A percentile compares a stretch with the other conserved stretches of the same genome.
Evolutionary conservation across 176 grass and related monocot genomes (phyloP).

Genomic region (Echinochloa phyllopogon): DNA sequence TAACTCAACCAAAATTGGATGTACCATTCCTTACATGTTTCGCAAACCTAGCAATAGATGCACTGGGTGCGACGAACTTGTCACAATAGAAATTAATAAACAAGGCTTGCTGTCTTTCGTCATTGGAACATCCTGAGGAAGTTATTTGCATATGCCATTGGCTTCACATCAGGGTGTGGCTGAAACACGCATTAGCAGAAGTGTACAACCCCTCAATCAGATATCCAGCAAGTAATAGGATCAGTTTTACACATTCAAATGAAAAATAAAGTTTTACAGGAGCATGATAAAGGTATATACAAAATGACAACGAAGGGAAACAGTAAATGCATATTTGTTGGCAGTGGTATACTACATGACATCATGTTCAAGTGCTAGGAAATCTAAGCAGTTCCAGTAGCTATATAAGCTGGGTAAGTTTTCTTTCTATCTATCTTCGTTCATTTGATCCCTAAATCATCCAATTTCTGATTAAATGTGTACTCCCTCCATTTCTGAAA

Average conservation of each 20-base stretch:
- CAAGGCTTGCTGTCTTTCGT: neutral
- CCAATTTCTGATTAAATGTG: neutral
- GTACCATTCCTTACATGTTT: conserved; percentile 4
- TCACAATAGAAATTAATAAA: conserved; percentile 5
- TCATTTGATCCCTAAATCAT: neutral
- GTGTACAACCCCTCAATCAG: neutral
- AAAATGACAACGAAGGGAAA: neutral
- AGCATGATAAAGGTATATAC: neutral
- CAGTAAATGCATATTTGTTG: neutral
- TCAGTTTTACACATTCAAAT: neutral
- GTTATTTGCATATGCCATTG: conserved; percentile 79
- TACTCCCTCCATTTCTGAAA: too few species aligned
- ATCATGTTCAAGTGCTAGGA: neutral
- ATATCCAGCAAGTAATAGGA: neutral
- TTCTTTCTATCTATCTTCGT: neutral
- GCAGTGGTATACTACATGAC: neutral
- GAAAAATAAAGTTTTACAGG: neutral
- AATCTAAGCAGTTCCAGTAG: neutral
- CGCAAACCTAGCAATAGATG: conserved; percentile 21
- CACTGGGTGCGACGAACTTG: neutral
- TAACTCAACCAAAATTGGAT: neutral
- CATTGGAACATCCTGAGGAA: conserved; percentile 76
- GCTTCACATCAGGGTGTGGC: conserved; percentile 71
- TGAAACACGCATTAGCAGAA: conserved; percentile 43
- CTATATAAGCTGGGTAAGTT: neutral